Conservation (phyloP, 331 rosid species). For the Rhamnella rubrinervis region DNA sequence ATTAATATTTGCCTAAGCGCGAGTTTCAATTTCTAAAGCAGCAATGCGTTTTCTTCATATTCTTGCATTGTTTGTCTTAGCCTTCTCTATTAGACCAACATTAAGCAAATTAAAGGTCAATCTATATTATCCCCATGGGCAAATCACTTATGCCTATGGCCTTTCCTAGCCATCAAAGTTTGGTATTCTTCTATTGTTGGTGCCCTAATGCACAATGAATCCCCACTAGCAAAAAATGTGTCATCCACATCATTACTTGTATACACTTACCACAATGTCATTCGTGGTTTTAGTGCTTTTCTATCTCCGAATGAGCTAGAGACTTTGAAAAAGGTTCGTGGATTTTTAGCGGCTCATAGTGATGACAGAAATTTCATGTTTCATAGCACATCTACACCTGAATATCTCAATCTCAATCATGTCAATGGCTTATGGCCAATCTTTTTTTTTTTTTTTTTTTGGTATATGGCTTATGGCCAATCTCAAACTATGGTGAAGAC, state of each 20-base stretch:
- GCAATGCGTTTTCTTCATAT: not conserved
- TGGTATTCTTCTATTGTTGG: not conserved
- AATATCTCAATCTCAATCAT: not conserved
- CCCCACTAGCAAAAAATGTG: too few relatives aligned
- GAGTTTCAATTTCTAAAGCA: too few relatives aligned
- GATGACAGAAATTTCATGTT: not conserved
- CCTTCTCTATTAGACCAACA: not conserved
- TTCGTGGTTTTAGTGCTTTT: slow-evolving; percentile 2
- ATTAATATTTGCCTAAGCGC: too few relatives aligned
- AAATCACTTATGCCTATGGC: not conserved
- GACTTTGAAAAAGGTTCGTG: not conserved
- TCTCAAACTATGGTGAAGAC: slow-evolving; percentile 30
- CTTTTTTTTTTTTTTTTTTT: too few relatives aligned
- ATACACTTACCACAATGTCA: not conserved
- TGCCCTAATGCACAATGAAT: not conserved
- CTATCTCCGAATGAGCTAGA: not conserved
- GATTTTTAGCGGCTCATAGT: not conserved
- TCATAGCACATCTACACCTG: not conserved
- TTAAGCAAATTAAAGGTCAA: not conserved
- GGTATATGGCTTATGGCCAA: slow-evolving; percentile 28
- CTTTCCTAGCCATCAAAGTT: not conserved
- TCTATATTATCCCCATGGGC: not conserved
- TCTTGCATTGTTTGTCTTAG: not conserved
- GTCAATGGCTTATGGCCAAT: slow-evolving; percentile 22
- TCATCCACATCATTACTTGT: not conserved